Conservation (phyloP, 2,329 filamentous ascomycete genomes). For the Gremmenia infestans region DNA sequence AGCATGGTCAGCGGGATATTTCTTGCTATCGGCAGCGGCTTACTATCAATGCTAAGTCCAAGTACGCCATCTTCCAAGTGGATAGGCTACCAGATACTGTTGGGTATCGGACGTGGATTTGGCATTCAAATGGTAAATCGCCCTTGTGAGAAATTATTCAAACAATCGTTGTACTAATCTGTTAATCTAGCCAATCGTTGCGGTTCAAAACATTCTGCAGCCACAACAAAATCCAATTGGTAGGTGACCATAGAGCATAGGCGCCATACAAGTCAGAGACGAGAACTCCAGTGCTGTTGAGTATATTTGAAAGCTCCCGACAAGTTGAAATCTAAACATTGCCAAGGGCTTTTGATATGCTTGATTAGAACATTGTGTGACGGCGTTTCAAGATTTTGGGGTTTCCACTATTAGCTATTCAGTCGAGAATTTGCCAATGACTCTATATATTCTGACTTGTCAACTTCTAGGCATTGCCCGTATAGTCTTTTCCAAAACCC, state of each 20-base stretch:
- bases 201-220: slow-evolving; percentile 30
- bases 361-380: no score
- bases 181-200: slow-evolving; percentile 24
- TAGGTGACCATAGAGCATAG: slow-evolving; percentile 10
- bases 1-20: slow-evolving; percentile 28
- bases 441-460: no score
- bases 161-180: neutral
- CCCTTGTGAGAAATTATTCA: neutral
- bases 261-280: no score
- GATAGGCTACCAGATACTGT: slow-evolving; percentile 17
- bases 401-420: no score
- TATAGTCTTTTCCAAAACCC: slow-evolving; percentile 31
- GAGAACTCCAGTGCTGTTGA: no score
- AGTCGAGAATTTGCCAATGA: no score
- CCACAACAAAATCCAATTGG: slow-evolving; percentile 28
- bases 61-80: slow-evolving; percentile 9
- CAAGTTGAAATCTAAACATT: no score
- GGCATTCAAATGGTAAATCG: slow-evolving; percentile 15
- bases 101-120: slow-evolving; percentile 7
- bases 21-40: slow-evolving; percentile 27
- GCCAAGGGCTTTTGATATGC: no score
- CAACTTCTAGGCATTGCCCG: slow-evolving; percentile 12
- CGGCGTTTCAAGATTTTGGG: no score
- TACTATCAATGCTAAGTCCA: slow-evolving; percentile 28
- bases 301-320: no score